Evolutionary conservation across 306 rosid species (phyloP), one percentile per base, ranked within the genome.

Genomic region (Sicyos baderoa): DNA sequence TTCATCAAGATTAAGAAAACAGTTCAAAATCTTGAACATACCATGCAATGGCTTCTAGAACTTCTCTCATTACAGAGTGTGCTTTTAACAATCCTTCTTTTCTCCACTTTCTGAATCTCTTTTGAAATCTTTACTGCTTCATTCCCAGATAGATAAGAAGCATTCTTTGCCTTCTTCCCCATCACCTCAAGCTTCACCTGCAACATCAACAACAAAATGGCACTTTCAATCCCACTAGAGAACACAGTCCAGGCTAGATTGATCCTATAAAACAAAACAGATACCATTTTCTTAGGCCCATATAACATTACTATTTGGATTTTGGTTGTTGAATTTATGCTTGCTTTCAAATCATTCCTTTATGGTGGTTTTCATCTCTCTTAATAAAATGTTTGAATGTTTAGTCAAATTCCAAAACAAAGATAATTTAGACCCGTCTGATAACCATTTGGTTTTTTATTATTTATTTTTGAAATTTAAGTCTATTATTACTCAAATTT

Each of bases 111-210:
- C 82, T 90, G 99, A 82, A 94, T 94, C 86, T 94, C 99, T 71
- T 94, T 94, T 0, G 92, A 94, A 58, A 94, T 94, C 77, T 94
- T 94, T 58, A 96, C 99, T 50, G 99, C 95, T 80, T 90, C 99
- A 61, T 80, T 87, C 77, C 99, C 99, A 58, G 99, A 90, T 67
- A 94, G 83, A 72, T 86, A 87, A 54, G 99, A 75, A 7, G 99
- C 99, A 77, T 94, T 94, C 84, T 94, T 94, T 9, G 99, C 99
- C 86, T 94, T 94, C 82, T 94, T 94, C 6, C 99, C 97, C 99
- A 94, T 94, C 68, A 94, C 99, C 82, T 94, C 97, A 72, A 94
- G 97, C 79, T 82, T 94, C 54, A 84, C 95, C 99, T 94, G 72
- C 76, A 83, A 21, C 55, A 73, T 75, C 74, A 14, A 14, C 0